Base-by-base conservation (phyloP, 345 rosid species). In the Passiflora organensis region DNA sequence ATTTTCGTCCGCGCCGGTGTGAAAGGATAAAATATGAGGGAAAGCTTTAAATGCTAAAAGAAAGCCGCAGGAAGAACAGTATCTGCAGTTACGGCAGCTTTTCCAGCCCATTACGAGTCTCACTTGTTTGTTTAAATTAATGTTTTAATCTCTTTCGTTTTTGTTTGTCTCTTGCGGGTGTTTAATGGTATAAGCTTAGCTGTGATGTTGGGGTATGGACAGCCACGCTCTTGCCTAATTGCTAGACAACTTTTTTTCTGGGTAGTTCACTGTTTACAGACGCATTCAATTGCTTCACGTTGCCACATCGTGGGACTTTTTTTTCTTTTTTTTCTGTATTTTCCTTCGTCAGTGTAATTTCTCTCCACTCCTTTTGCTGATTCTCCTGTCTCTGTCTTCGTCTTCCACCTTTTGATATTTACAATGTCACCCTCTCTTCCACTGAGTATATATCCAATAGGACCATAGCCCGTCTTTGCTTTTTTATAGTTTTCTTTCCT, bases 391-490 rank as follows among this genome's bases (percentile, higher is more conserved):
- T 39, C 45, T 51, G 28, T 23, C 17, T 20, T 4, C 5, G 10
- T 32, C 2, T 32, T n/a, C 55, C 25, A 10, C 19, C 24, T 6
- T 24, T 19, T 70, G 15, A 39, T 53, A 10, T n/a, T 49, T 39
- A 28, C 5, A 13, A 0, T 53, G 41, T 32, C 48, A 23, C 32
- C 48, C 62, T 55, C 32, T 8, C 39, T 19, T 25, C 14, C 25
- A 19, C 48, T 48, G 53, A 39, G 68, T 75, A 77, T 69, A 79
- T 58, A 73, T 60, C 17, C 24, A 53, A 64, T 32, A n/a, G 42
- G 28, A 28, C 60, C 58, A 23, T 42, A 15, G 20, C 39, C 54
- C 39, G 5, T 3, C 43, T 32, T 42, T 18, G 6, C 15, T 25
- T 48, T 38, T 49, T 22, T 13, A 22, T 36, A 19, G 0, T 16